Evolutionary conservation across 2,329 filamentous ascomycete genomes (phyloP).

Genomic region (Penicillium sp.): DNA sequence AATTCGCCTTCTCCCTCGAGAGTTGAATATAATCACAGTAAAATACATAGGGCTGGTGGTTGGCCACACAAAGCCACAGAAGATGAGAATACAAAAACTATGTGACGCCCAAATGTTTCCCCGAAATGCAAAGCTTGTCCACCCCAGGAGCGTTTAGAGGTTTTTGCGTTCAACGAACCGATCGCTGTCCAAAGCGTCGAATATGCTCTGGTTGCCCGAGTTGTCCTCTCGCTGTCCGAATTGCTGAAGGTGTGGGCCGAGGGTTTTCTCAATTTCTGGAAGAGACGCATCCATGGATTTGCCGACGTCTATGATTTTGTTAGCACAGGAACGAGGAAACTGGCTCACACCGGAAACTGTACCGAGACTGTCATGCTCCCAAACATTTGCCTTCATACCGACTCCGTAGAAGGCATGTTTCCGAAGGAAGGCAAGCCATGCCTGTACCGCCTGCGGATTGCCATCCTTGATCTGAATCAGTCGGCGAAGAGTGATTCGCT

Average conservation of each 20-base stretch:
- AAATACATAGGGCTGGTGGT: constrained; percentile 17
- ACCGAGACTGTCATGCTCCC: constrained; percentile 77
- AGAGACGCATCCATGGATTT: constrained; percentile 41
- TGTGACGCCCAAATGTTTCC: constrained; percentile 14
- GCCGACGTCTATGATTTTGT: constrained; percentile 36
- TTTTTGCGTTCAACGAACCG: constrained; percentile 36
- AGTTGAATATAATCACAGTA: constrained; percentile 17
- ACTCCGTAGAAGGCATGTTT: constrained; percentile 95
- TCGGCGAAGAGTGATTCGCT: constrained; percentile 79
- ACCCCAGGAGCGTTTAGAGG: constrained; percentile 10
- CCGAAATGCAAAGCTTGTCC: constrained; percentile 9
- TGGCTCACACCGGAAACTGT: constrained; percentile 26
- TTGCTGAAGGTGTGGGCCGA: constrained; percentile 40
- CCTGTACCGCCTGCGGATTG: constrained; percentile 79
- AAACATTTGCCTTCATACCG: constrained; percentile 98
- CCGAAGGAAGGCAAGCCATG: constrained; percentile 88
- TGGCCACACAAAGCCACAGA: constrained; percentile 5
- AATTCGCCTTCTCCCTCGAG: constrained; percentile 6
- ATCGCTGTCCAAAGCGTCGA: constrained; percentile 38
- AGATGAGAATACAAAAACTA: constrained; percentile 15
- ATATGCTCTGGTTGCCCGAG: constrained; percentile 28
- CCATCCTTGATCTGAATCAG: constrained; percentile 93
- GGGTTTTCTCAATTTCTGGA: constrained; percentile 38
- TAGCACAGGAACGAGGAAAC: constrained; percentile 5
- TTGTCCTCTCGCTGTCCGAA: constrained; percentile 42